Percentiles rank a stretch among this genome's conserved stretches.
Conservation (phyloP, 257 asterid species). For the Rhazya stricta region DNA sequence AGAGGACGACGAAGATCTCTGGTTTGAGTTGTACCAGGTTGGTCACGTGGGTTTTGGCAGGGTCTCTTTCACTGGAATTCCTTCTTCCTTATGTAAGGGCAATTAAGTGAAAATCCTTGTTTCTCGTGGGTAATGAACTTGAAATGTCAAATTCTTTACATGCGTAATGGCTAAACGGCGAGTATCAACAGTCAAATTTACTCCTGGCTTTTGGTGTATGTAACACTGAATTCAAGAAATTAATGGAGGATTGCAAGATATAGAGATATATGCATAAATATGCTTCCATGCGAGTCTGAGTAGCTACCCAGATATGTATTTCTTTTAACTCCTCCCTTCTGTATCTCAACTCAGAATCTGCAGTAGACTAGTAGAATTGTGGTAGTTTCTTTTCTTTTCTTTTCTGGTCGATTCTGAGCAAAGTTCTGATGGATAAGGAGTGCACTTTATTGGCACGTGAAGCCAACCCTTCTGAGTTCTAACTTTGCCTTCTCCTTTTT, state of each 20-base stretch:
- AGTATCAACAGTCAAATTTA: neutral
- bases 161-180: neutral
- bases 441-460: neutral
- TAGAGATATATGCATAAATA: neutral
- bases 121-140: neutral
- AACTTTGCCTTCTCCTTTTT: neutral
- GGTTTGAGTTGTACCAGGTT: conserved; percentile 58
- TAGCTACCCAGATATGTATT: neutral
- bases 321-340: neutral
- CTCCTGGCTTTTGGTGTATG: conserved; percentile 2
- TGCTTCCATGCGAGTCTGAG: neutral
- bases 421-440: neutral
- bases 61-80: conserved; percentile 72
- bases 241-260: too few species aligned
- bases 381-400: neutral
- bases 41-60: conserved; percentile 92
- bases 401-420: neutral
- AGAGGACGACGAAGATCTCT: conserved; percentile 39
- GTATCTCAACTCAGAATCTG: neutral
- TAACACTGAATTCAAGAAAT: conserved; percentile 1
- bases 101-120: conserved; percentile 11
- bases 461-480: neutral
- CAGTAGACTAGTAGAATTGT: neutral
- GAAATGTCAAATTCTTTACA: neutral
- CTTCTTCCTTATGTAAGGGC: conserved; percentile 35